Evolutionary conservation across 1,139 yeast species (phyloP), one percentile per base, ranked within the genome.

Genomic region (Hyphopichia pseudoburtonii): DNA sequence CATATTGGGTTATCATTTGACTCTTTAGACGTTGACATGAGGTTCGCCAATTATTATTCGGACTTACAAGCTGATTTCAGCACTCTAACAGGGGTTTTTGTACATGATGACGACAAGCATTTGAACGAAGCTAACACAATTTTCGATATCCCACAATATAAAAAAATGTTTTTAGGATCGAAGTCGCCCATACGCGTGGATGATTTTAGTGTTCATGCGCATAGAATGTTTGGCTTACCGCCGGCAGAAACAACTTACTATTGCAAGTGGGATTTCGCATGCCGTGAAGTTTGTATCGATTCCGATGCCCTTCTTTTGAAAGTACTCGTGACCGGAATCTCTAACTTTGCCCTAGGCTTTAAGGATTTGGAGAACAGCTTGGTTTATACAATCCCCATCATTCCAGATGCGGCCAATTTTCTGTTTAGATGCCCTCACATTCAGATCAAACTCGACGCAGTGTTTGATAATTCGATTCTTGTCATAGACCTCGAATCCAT

Each of bases 1-100:
- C 85, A 82, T 52, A 53, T 86, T 26, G 80, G 84, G 0, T 56
- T 90, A 1, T 72, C 73, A 27, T 82, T 88, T 52, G 82, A 82
- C 23, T 68, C 75, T 24, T 65, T 89, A 34, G 89, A 82, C 48
- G 75, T 86, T 25, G 97, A 89, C 52, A 68, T 87, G 27, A 67
- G 97, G 37, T 86, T 88, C 58, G 84, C 92, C n/a, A 86, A 88
- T 49, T 90, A 85, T 56, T 92, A 90, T 54, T 88, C 90, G 96
- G 96, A 87, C 54, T 59, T 82, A 54, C 82, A 80, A 46, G 82
- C 79, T 16, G 76, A 80, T 45, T 64, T 77, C 30, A 69, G 80
- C 17, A 77, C 82, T 1, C 56, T 75, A 1, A 54, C 51, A 12
- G 73, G 75, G 0, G 58, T 62, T 11, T 61, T 60, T 39, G 58